A percentile compares a stretch with the other conserved stretches of the same genome.
Evolutionary conservation across 352 stramenopile species (phyloP).

Genomic region (Phytopythium mirpurense): DNA sequence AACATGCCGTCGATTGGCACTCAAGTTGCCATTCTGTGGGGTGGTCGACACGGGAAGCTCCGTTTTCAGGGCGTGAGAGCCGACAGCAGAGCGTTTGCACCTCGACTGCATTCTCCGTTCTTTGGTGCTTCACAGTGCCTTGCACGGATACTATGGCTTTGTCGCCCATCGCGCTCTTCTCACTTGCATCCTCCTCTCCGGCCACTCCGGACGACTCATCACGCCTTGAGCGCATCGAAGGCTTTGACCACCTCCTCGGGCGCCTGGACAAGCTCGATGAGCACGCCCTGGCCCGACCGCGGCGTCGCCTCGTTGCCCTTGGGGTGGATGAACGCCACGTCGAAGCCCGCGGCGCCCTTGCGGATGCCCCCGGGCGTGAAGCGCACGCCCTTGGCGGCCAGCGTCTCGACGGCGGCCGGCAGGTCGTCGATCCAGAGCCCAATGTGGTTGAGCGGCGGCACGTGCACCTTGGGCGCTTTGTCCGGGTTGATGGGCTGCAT

Average conservation of each 20-base stretch:
- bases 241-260: slow-evolving; percentile 89
- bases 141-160: too few relatives aligned
- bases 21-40: too few relatives aligned
- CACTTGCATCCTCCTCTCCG: too few relatives aligned
- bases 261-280: slow-evolving; percentile 97
- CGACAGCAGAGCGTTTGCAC: too few relatives aligned
- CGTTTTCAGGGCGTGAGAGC: too few relatives aligned
- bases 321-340: slow-evolving; percentile 98
- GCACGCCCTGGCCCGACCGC: slow-evolving; percentile 91
- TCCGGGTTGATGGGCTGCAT: slow-evolving; percentile 96
- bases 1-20: too few relatives aligned
- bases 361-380: slow-evolving; percentile 98
- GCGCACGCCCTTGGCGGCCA: slow-evolving; percentile 89
- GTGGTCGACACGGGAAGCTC: too few relatives aligned
- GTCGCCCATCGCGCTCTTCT: too few relatives aligned
- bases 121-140: too few relatives aligned
- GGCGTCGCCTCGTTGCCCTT: slow-evolving; percentile 93
- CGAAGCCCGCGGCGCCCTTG: slow-evolving; percentile 94
- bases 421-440: slow-evolving; percentile 98
- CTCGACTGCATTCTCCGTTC: too few relatives aligned
- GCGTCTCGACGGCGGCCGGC: slow-evolving; percentile 86
- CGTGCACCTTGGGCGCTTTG: slow-evolving; percentile 93
- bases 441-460: slow-evolving; percentile 97
- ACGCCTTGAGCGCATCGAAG: slow-evolving; percentile 48
- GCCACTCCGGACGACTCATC: neutral